Conservation (phyloP, 2,329 filamentous ascomycete species). For the Scedosporium minutisporum region DNA sequence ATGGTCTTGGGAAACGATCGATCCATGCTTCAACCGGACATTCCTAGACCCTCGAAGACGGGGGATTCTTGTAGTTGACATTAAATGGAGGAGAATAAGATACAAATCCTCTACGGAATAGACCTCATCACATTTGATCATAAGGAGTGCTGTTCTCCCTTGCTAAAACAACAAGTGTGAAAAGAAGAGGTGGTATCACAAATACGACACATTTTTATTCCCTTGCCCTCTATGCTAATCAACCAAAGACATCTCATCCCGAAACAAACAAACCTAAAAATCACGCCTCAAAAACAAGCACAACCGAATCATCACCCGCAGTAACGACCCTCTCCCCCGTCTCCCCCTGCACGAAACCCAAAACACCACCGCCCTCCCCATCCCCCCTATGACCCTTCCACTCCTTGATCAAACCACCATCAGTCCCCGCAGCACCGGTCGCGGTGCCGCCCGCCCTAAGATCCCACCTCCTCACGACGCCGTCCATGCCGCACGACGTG, state of each 20-base stretch:
- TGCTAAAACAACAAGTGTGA: no score
- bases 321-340: slow-evolving; percentile 70
- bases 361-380: slow-evolving; percentile 76
- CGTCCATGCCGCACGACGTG: slow-evolving; percentile 86
- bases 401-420: slow-evolving; percentile 64
- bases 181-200: neutral
- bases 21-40: no score
- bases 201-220: neutral
- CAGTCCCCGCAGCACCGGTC: slow-evolving; percentile 13
- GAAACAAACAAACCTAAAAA: neutral
- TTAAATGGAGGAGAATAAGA: no score
- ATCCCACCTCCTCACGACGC: slow-evolving; percentile 85
- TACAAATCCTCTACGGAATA: no score
- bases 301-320: slow-evolving; percentile 75
- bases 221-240: no score
- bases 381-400: slow-evolving; percentile 85
- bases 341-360: slow-evolving; percentile 81
- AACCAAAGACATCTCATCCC: no score
- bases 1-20: no score
- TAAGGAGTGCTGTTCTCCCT: no score
- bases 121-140: no score
- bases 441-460: slow-evolving; percentile 35
- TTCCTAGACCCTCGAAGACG: no score
- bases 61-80: no score
- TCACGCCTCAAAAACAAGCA: slow-evolving; percentile 56